Percentiles rank a stretch among this genome's conserved stretches.
These are phyloP conservation scores for Plantago coronopus DNA, from an alignment of 305 asterid species.

Conservation along the genomic window DNA sequence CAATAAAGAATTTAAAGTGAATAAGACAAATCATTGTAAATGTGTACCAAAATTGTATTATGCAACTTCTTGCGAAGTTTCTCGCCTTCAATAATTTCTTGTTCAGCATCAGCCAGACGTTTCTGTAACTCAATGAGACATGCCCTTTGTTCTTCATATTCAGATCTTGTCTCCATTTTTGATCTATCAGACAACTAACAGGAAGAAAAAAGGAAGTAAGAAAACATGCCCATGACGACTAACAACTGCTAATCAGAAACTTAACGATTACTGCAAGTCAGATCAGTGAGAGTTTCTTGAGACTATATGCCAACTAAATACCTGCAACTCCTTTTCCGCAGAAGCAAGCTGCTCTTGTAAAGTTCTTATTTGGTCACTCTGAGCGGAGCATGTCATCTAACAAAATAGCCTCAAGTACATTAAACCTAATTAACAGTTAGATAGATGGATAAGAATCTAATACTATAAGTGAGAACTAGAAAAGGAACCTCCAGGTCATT, in stretches of 20 bases:
- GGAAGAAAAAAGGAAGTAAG: not conserved
- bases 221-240: not conserved
- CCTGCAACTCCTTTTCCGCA: slow-evolving; percentile 75
- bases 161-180: slow-evolving; percentile 46
- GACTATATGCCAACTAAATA: slow-evolving; percentile 7
- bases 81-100: slow-evolving; percentile 63
- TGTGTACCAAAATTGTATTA: slow-evolving; percentile 58
- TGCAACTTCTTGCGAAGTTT: slow-evolving; percentile 62
- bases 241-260: not conserved
- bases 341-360: slow-evolving; percentile 64
- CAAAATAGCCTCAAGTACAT: slow-evolving; percentile 4
- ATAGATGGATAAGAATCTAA: not conserved
- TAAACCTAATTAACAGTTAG: too few relatives aligned
- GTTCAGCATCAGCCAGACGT: slow-evolving; percentile 61
- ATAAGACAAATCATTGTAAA: not conserved
- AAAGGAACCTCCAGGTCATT: slow-evolving; percentile 62
- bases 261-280: not conserved
- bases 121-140: slow-evolving; percentile 39
- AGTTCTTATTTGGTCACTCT: slow-evolving; percentile 59
- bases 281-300: too few relatives aligned
- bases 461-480: not conserved
- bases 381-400: slow-evolving; percentile 66
- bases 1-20: not conserved
- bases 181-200: slow-evolving; percentile 56
- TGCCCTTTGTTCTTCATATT: slow-evolving; percentile 49